phyloP scores from a whole-genome alignment of 225 moss, liverwort and hornwort genomes.

The Polytrichum commune region DNA sequence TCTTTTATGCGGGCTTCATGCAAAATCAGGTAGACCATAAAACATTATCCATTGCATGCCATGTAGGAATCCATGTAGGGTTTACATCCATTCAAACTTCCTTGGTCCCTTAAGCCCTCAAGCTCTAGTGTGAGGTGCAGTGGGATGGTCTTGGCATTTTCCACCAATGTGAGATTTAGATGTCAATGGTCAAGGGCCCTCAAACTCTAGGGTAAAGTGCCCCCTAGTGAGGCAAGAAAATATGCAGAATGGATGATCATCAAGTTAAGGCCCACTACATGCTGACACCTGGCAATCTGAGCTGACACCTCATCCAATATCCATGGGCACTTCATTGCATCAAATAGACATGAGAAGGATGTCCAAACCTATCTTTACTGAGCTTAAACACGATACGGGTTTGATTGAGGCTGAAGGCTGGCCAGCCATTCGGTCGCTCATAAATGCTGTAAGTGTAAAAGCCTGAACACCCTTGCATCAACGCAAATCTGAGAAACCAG shows the following conservation, averaged over 20 bases:
- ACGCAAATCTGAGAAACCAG: conserved; percentile 34
- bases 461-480: conserved; percentile 65
- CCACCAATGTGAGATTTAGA: too few species aligned
- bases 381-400: conserved; percentile 92
- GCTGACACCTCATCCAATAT: background rate
- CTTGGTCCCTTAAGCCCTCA: background rate
- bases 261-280: background rate
- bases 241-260: background rate
- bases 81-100: too few species aligned
- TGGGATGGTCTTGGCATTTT: too few species aligned
- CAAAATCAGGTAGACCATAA: background rate
- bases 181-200: too few species aligned
- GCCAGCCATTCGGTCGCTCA: conserved; percentile 65
- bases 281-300: background rate
- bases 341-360: background rate
- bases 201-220: too few species aligned
- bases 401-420: conserved; percentile 82
- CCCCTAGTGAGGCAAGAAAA: background rate
- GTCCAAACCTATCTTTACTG: conserved; percentile 66
- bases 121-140: background rate
- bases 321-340: background rate
- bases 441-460: conserved; percentile 83
- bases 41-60: too few species aligned
- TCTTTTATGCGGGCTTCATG: background rate
- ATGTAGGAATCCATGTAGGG: too few species aligned